Conservation (phyloP, 148 eudicot species). For the Talinum fruticosum region DNA sequence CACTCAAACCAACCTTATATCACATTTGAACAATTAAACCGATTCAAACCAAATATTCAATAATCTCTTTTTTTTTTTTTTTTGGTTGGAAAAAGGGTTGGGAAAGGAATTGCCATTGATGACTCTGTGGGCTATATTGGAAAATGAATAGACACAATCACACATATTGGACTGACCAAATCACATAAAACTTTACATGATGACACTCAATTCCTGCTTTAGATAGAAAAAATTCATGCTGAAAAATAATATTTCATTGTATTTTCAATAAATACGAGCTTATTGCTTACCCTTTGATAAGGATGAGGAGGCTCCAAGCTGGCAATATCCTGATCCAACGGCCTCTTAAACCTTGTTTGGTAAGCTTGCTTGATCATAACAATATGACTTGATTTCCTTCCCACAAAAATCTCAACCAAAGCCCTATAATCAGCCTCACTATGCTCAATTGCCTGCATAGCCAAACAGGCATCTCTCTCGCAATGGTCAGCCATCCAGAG, state of each 20-base stretch:
- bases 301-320: constrained; percentile 73
- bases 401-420: constrained; percentile 59
- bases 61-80: too few species aligned
- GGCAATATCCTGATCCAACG: constrained; percentile 55
- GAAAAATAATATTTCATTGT: too few species aligned
- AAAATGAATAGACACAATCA: not conserved
- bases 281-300: constrained; percentile 52
- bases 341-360: constrained; percentile 42
- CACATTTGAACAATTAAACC: too few species aligned
- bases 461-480: constrained; percentile 55
- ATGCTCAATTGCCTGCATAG: constrained; percentile 57
- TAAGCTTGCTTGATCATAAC: constrained; percentile 63
- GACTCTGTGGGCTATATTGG: not conserved
- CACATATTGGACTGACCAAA: not conserved
- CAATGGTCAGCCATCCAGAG: constrained; percentile 50
- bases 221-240: too few species aligned
- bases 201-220: too few species aligned
- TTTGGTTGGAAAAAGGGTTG: not conserved
- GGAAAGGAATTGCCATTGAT: not conserved
- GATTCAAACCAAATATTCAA: too few species aligned
- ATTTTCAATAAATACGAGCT: too few species aligned
- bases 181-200: not conserved
- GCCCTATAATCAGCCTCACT: constrained; percentile 43
- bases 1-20: too few species aligned
- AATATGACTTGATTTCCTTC: constrained; percentile 71